Evolutionary conservation across 306 rosid genomes (phyloP), one percentile per base, ranked within the genome.

Genomic region (Benincasa hispida): DNA sequence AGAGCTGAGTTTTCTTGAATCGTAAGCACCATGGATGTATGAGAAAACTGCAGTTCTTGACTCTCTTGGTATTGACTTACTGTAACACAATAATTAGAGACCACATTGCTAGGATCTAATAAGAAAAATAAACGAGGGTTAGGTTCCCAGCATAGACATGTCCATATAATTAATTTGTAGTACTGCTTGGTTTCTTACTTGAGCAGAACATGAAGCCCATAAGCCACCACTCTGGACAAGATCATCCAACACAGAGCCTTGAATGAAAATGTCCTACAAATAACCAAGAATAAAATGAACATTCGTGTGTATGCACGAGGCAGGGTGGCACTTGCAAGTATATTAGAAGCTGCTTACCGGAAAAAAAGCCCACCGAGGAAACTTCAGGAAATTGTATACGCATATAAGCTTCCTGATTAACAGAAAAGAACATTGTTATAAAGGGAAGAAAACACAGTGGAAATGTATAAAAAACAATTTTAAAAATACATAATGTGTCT

Each of bases 301-400:
- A 6, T 37, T 21, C 10, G 41, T 5, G 25, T 50, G 6, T 70
- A 32, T 54, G 55, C 21, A 74, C 34, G 53, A 24, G 18, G 45
- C 15, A 4, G 10, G 12, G 24, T 34, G 47, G 47, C 45, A 19
- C 69, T 32, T 8, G 57, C 32, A 70, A 70, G 75, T 42, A 68
- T 5, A 68, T 24, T 68, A 41, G 61, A 54, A 22, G 47, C 76
- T 42, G 25, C 54, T 65, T 48, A 89, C 97, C 94, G 74, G 50
- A 63, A 76, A 66, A 84, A 87, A 76, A 74, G 59, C 84, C 48
- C 77, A 37, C 56, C 68, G 77, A 74, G 41, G 81, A 75, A 78
- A 81, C 86, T 86, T 93, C 89, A 93, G 79, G 97, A 91, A 80
- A 91, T 80, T 7, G 85, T 87, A 85, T 93, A 90, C n/a, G 90